Conservation (phyloP, 495 filamentous ascomycete species). For the Penicillium pancosmium region DNA sequence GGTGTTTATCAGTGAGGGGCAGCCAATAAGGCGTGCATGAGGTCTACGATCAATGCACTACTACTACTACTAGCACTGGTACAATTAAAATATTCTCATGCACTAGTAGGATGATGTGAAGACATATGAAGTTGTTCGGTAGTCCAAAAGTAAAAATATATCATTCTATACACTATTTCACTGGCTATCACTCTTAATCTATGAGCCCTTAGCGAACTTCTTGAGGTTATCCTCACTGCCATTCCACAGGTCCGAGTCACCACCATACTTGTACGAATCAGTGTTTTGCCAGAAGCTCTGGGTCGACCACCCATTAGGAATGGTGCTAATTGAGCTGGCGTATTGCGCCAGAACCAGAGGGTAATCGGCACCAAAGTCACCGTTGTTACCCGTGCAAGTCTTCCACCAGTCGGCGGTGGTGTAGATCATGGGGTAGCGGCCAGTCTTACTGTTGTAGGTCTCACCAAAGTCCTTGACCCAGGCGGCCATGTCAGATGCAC, state of each 20-base stretch:
- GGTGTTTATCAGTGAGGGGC: no score
- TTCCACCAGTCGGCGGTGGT: constrained; percentile 64
- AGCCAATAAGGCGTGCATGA: no score
- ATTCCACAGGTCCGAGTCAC: constrained; percentile 34
- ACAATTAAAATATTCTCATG: no score
- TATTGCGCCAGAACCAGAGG: constrained; percentile 63
- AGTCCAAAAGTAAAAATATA: no score
- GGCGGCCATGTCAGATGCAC: constrained; percentile 52
- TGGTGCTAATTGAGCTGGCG: constrained; percentile 46
- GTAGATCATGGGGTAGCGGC: constrained; percentile 63
- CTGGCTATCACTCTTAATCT: not conserved
- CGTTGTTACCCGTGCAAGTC: constrained; percentile 60
- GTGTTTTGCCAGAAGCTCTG: constrained; percentile 64
- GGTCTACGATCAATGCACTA: no score
- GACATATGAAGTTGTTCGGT: no score
- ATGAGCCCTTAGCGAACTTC: constrained; percentile 20
- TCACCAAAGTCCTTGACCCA: constrained; percentile 65
- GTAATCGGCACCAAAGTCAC: constrained; percentile 51
- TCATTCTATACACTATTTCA: no score
- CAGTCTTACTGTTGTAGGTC: constrained; percentile 53
- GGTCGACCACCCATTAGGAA: constrained; percentile 61
- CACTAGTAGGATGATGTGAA: no score
- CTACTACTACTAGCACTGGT: no score
- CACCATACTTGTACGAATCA: constrained; percentile 32
- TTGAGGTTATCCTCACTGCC: constrained; percentile 21